These are phyloP conservation scores for Arthrobotrys conoides DNA, from an alignment of 2,329 filamentous ascomycete species.

Conservation along the genomic window DNA sequence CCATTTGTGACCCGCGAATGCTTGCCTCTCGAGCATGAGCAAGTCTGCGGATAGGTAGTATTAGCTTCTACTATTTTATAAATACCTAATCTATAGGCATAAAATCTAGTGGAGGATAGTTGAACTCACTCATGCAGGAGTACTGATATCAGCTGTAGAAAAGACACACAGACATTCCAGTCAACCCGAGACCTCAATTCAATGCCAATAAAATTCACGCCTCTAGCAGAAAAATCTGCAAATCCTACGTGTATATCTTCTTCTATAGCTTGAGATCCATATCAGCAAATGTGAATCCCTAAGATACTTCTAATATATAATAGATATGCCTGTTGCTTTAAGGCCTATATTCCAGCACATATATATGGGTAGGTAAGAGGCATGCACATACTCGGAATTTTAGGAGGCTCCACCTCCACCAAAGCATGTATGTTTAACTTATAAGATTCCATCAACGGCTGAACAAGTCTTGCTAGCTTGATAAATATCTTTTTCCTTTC, in stretches of 20 bases:
- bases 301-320: no score
- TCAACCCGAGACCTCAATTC: not conserved
- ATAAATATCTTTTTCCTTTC: not conserved
- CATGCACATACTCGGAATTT: not conserved
- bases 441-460: conserved; percentile 1
- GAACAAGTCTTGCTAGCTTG: not conserved
- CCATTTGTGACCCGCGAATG: not conserved
- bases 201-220: not conserved
- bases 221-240: no score
- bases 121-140: conserved; percentile 5
- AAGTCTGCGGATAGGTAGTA: not conserved
- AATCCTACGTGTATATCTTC: no score
- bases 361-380: no score
- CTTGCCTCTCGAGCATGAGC: not conserved
- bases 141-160: not conserved
- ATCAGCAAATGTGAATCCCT: no score
- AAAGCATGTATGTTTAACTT: not conserved
- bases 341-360: no score
- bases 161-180: not conserved
- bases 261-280: no score
- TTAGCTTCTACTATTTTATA: not conserved
- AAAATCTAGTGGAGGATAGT: not conserved
- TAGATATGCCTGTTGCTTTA: no score
- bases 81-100: no score
- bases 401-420: not conserved